Conservation (phyloP, 805 yeast species). For the Metschnikowia orientalis region DNA sequence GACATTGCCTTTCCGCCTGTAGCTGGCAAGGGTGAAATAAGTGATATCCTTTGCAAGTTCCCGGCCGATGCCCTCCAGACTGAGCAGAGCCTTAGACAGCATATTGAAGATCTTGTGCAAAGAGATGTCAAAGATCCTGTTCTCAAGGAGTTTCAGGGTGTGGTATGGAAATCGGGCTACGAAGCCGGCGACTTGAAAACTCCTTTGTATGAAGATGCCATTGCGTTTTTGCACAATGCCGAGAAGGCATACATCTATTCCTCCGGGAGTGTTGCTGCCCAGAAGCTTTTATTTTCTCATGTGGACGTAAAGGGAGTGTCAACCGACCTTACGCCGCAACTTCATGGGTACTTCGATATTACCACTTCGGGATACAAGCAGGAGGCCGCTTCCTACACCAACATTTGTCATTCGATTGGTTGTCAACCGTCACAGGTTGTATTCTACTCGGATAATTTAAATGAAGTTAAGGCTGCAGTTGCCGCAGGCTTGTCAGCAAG, state of each 20-base stretch:
- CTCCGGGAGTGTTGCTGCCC: constrained; percentile 87
- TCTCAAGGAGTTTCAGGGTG: constrained; percentile 77
- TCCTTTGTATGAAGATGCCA: constrained; percentile 73
- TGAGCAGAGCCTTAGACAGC: constrained; percentile 31
- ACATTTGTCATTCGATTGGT: constrained; percentile 46
- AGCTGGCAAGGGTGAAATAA: constrained; percentile 18
- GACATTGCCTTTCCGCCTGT: constrained; percentile 21
- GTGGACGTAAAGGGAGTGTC: constrained; percentile 40
- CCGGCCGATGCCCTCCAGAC: constrained; percentile 34
- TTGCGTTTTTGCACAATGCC: constrained; percentile 43
- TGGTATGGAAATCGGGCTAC: constrained; percentile 79
- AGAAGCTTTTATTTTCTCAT: constrained; percentile 67
- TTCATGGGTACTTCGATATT: constrained; percentile 79
- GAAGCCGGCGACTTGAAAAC: constrained; percentile 70
- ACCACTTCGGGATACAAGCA: constrained; percentile 74
- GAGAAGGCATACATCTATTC: constrained; percentile 67
- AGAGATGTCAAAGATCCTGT: constrained; percentile 73
- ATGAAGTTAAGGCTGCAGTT: constrained; percentile 73
- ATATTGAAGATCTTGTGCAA: constrained; percentile 55
- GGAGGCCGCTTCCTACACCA: constrained; percentile 52
- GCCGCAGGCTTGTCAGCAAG: constrained; percentile 55
- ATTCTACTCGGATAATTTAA: constrained; percentile 77
- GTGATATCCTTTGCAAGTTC: constrained; percentile 38
- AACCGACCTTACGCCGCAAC: constrained; percentile 47
- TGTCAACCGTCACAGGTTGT: constrained; percentile 35